phyloP scores from a whole-genome alignment of 257 asterid species.

The Penstemon davidsonii region DNA sequence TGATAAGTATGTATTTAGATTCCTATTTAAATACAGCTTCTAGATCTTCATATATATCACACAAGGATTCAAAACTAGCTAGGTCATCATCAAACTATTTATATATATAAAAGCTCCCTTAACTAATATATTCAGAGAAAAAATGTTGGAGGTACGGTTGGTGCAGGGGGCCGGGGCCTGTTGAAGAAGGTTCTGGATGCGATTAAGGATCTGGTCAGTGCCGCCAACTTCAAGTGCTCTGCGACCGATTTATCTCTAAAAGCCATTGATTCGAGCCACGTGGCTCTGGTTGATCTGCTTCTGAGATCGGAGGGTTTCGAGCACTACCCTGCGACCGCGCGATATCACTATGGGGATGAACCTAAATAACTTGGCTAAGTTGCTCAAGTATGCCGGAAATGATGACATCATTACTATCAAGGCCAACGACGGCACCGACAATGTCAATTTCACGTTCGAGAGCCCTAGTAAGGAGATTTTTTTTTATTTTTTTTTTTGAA shows the following conservation, averaged over 20 bases:
- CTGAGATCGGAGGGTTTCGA: conserved; percentile 68
- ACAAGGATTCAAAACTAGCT: no score
- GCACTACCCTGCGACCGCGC: conserved; percentile 71
- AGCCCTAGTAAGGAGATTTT: conserved; percentile 43
- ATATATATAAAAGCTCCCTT: no score
- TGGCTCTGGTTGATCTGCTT: conserved; percentile 61
- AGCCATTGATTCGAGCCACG: conserved; percentile 74
- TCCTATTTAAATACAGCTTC: no score
- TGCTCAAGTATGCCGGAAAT: conserved; percentile 63
- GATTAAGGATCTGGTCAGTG: conserved; percentile 58
- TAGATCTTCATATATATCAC: no score
- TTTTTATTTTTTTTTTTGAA: no score
- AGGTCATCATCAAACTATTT: not conserved
- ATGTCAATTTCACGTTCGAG: conserved; percentile 66
- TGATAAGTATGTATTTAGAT: no score
- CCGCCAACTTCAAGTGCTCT: conserved; percentile 65
- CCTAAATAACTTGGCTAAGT: conserved; percentile 53
- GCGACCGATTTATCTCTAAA: conserved; percentile 63
- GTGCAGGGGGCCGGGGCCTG: conserved; percentile 66
- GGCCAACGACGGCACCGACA: conserved; percentile 65
- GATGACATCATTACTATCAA: conserved; percentile 65
- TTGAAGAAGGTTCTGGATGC: conserved; percentile 63
- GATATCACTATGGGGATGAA: conserved; percentile 61
- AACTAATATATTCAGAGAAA: not conserved
- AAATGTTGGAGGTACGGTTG: conserved; percentile 57